Base-by-base conservation (phyloP, 257 asterid species). In the Jasminum sambac region DNA sequence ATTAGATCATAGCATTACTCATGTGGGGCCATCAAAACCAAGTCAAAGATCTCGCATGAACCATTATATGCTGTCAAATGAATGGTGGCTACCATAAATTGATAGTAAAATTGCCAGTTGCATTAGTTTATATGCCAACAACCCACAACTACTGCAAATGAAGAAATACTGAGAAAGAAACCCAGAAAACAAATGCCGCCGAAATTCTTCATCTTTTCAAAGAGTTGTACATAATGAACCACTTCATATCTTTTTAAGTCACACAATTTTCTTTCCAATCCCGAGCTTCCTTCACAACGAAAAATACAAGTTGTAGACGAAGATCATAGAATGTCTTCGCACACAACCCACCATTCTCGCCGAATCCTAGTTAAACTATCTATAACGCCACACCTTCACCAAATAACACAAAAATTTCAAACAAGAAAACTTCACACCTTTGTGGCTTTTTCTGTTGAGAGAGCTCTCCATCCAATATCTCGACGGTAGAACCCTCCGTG, bases 381-480 rank as follows among this genome's bases (percentile, higher is more conserved):
- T 52, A 52, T 21, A n/a, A 21, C 19, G 61, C 61, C 61, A 17
- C 10, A 21, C 16, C 19, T 19, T 55, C 4, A 55, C 61, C 26
- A 17, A 17, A 8, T 48, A 55, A 55, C 61, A 25, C 14, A 5
- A 55, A 8, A 2, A 55, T n/a, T 5, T 48, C 48, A 42, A 42
- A 42, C 4, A 46, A 58, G 0, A 36, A 39, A 16, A 30, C 30
- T 43, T 79, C 41, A 62, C 44, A 69, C 72, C 61, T n/a, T 30
- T 19, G 63, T 24, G 3, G 80, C 37, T 24, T 80, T 82, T 73
- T 83, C 81, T 14, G 48, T 76, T 12, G 87, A 46, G 62, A 93
- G 75, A 38, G 95, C 96, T 77, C 96, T 81, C 96, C 96, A 93
- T 44, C 97, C 97, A n/a, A 90, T 93, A 78, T 93, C 98, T 64